Conservation (phyloP, 2,329 filamentous ascomycete genomes). For the Fusarium pininemorale region DNA sequence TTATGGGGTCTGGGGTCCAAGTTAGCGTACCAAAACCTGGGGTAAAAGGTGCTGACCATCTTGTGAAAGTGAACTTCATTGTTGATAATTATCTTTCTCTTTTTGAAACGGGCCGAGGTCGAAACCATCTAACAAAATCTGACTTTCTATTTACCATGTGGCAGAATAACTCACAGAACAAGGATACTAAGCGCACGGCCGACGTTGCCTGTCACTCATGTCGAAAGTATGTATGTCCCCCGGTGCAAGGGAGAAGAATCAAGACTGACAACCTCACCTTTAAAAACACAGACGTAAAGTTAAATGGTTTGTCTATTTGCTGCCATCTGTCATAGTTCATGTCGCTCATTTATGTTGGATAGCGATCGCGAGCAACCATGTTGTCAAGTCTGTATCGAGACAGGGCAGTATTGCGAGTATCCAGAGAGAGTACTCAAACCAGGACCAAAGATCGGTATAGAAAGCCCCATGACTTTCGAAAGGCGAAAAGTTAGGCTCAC, state of each 20-base stretch:
- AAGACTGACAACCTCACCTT: background rate
- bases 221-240: background rate
- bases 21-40: background rate
- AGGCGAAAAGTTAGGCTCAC: accelerated
- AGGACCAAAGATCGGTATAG: background rate
- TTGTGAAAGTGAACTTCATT: background rate
- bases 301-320: background rate
- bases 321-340: no score
- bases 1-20: background rate
- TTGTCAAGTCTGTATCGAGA: background rate
- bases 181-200: background rate
- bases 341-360: accelerated
- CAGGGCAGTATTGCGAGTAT: background rate
- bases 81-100: no score
- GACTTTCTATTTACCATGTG: background rate
- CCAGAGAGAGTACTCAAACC: background rate
- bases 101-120: background rate
- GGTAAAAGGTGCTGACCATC: background rate
- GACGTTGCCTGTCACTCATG: background rate
- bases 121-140: background rate
- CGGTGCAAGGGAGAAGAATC: accelerated
- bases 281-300: background rate
- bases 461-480: no score
- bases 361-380: background rate
- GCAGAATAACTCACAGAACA: background rate